Evolutionary conservation across 2,329 filamentous ascomycete genomes (phyloP).

Genomic region (Pseudogymnoascus sp.): DNA sequence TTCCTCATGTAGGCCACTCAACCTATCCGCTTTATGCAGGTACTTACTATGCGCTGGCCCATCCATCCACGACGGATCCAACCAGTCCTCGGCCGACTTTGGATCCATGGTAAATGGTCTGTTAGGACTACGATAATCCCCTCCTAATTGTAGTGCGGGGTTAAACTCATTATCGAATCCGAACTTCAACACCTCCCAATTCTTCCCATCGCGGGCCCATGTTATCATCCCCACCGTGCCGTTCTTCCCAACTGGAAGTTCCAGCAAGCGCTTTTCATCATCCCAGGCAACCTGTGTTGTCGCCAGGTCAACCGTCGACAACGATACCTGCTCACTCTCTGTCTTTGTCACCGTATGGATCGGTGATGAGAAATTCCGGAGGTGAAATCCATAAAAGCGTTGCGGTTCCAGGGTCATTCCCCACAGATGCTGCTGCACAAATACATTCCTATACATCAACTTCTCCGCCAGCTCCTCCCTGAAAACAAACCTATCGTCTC

Average conservation of each 20-base stretch:
- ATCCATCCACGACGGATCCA: slow-evolving; percentile 8
- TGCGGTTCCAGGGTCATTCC: background rate
- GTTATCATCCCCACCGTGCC: slow-evolving; percentile 15
- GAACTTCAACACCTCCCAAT: slow-evolving; percentile 12
- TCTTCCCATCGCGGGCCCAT: background rate
- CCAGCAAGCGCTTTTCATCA: slow-evolving; percentile 13
- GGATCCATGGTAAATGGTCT: background rate
- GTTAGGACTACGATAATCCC: background rate
- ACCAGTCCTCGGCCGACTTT: background rate
- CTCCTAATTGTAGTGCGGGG: slow-evolving; percentile 12
- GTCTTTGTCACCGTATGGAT: background rate
- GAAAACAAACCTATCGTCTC: background rate
- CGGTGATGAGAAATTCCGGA: background rate
- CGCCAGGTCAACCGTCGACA: background rate
- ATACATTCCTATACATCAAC: background rate
- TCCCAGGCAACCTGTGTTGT: background rate
- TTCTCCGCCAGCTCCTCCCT: background rate
- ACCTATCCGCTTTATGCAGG: slow-evolving; percentile 12
- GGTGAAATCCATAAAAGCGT: background rate
- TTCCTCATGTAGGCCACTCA: slow-evolving; percentile 4
- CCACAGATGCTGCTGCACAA: background rate
- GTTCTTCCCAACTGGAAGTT: slow-evolving; percentile 14
- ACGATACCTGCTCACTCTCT: background rate
- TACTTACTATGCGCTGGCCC: background rate
- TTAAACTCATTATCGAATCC: slow-evolving; percentile 17